Evolutionary conservation across 441 rosid genomes (phyloP), one percentile per base, ranked within the genome.

Genomic region (Biscutella laevigata): DNA sequence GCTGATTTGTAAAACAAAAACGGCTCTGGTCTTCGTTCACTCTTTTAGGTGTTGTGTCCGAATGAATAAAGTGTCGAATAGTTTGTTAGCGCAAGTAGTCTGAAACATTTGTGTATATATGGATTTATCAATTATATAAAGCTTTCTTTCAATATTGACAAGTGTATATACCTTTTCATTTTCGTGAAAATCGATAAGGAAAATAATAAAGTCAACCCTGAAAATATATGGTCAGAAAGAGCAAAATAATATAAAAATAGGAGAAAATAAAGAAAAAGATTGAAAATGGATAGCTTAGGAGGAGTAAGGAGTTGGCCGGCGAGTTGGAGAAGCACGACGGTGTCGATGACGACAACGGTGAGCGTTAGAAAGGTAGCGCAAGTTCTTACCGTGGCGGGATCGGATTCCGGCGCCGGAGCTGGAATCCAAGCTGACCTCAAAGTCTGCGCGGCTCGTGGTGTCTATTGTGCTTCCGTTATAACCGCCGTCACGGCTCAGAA

Each of bases 401-500:
- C 95, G 7, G 95, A 92, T 76, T 92, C 97, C 1, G 94, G 97
- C 2, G 90, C 83, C 20, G 90, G 97, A 39, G 95, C 95, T 24
- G 94, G 97, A 53, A 84, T 92, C 30, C 94, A 88, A 72, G 97
- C 99, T 13, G 99, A 88, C 72, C 79, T 92, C 1, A 92, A 86
- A 81, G 72, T 89, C 14, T 92, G 99, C 45, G 86, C 86, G 4
- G 89, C 95, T 2, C 85, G 95, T 34, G 85, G 86, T 25, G 99
- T 79, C 4, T 92, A 82, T 43, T 92, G 97, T 22, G 91, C 97
- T 12, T 79, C 95, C 13, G 97, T 84, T 11, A 76, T 92, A 6
- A 92, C 97, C 13, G 85, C 92, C 6, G 77, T 92, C 54, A 92
- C 99, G 2, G 97, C 97, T 12, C 97, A 88, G 77, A 88, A 88